Conservation (phyloP, 441 rosid genomes). For the Erysimum pusillum region DNA sequence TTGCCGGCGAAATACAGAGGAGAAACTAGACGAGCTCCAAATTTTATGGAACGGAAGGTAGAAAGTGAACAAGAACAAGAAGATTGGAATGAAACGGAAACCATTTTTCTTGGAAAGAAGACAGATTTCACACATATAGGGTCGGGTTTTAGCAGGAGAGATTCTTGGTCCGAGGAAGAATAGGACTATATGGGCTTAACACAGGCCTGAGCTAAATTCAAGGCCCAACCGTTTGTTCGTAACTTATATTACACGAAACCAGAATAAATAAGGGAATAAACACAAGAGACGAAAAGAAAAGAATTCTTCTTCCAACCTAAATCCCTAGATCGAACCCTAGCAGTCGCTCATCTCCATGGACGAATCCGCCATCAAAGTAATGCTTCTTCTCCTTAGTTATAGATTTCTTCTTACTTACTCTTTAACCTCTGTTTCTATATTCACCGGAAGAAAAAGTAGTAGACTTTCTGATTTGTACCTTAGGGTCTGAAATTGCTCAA, state of each 20-base stretch:
- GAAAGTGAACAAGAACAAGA: conserved; percentile 35
- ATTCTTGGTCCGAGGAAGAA: no score
- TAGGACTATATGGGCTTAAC: no score
- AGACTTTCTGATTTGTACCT: background rate
- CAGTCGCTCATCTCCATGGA: background rate
- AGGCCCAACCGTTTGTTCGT: no score
- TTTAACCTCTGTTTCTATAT: background rate
- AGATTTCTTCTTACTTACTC: background rate
- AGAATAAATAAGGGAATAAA: no score
- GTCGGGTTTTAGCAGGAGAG: conserved; percentile 32
- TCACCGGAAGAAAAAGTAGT: background rate
- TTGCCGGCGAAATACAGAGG: conserved; percentile 33
- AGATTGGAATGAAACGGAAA: conserved; percentile 30
- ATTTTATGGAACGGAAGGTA: conserved; percentile 10
- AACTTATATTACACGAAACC: no score
- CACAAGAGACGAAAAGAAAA: no score
- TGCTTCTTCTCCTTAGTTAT: no score
- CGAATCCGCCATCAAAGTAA: background rate
- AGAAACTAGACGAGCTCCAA: conserved; percentile 7
- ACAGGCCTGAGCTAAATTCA: no score
- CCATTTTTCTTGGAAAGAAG: conserved; percentile 31
- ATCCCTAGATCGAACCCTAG: no score
- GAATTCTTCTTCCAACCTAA: no score
- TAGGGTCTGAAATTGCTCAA: no score
- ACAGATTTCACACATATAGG: conserved; percentile 5